Percentiles rank a stretch among this genome's conserved stretches.
Conservation (phyloP, 2,329 filamentous ascomycete species). For the Elsinoe fawcettii region DNA sequence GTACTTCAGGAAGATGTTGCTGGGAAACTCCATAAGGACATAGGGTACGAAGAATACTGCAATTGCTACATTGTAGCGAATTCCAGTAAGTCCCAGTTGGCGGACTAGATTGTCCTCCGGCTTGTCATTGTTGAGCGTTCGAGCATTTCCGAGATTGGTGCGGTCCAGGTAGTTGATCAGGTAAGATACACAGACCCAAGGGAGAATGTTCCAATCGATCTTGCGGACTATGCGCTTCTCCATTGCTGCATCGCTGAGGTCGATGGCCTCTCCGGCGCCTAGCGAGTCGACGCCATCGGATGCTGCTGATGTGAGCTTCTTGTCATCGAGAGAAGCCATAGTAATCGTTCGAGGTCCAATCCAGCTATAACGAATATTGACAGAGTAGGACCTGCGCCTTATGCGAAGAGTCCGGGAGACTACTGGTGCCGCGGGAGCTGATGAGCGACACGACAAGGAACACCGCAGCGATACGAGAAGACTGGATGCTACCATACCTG, state of each 20-base stretch:
- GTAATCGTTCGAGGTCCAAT: neutral
- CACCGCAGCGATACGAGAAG: neutral
- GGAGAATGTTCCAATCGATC: conserved; percentile 14
- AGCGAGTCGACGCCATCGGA: conserved; percentile 9
- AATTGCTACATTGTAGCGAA: conserved; percentile 12
- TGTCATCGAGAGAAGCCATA: conserved; percentile 1
- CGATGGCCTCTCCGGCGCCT: neutral
- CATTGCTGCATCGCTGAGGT: conserved; percentile 11
- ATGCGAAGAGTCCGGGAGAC: neutral
- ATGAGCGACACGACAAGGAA: neutral
- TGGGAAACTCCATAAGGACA: conserved; percentile 28
- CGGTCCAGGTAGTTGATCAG: conserved; percentile 16
- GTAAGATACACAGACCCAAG: conserved; percentile 12
- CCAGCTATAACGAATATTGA: too few species aligned
- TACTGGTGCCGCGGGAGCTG: too few species aligned
- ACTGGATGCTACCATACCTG: neutral
- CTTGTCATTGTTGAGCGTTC: conserved; percentile 15
- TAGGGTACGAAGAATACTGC: conserved; percentile 30
- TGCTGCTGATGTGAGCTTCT: conserved; percentile 1
- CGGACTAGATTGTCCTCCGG: conserved; percentile 14
- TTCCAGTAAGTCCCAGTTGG: conserved; percentile 11
- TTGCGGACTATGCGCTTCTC: conserved; percentile 14
- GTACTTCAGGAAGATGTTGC: conserved; percentile 24
- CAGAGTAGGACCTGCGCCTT: too few species aligned
- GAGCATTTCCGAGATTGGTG: conserved; percentile 16